Conservation (phyloP, 2,329 filamentous ascomycete species). For the Pestalotiopsis sp. region DNA sequence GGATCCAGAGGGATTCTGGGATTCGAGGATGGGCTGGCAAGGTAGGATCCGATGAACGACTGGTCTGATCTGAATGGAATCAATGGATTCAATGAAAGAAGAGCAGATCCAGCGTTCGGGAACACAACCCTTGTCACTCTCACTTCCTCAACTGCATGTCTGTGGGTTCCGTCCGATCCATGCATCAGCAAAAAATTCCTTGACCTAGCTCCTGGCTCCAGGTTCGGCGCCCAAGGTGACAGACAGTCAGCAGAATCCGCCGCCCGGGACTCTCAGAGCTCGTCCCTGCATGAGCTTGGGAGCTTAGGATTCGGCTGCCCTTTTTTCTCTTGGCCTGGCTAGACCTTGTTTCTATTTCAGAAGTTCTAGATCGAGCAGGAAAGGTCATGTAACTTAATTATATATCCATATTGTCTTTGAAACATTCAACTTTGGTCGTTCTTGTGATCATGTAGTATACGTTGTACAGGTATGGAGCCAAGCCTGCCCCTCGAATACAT, state of each 20-base stretch:
- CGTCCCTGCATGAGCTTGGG: slow-evolving; percentile 2
- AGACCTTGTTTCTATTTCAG: neutral
- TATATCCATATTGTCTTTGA: neutral
- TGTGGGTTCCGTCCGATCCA: slow-evolving; percentile 9
- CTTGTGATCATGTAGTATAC: neutral
- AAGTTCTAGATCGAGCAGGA: neutral
- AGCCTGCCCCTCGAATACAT: neutral
- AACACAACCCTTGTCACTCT: neutral
- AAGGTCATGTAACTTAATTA: neutral
- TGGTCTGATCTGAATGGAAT: neutral
- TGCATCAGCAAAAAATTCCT: slow-evolving; percentile 1
- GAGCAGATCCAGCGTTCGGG: neutral
- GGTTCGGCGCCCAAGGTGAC: neutral
- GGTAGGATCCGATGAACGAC: neutral
- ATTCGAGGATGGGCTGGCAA: neutral
- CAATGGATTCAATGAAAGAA: neutral
- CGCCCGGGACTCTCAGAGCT: neutral
- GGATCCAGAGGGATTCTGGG: neutral
- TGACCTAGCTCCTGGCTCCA: neutral
- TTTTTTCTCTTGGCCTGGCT: neutral
- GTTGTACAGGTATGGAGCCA: neutral
- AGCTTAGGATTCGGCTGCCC: neutral
- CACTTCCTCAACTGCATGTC: neutral
- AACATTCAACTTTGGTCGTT: neutral
- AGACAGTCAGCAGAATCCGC: neutral